A percentile compares a stretch with the other conserved stretches of the same genome.
These are phyloP conservation scores for Kodamaea neixiangensis DNA, from an alignment of 805 yeast genomes.

Conservation along the genomic window DNA sequence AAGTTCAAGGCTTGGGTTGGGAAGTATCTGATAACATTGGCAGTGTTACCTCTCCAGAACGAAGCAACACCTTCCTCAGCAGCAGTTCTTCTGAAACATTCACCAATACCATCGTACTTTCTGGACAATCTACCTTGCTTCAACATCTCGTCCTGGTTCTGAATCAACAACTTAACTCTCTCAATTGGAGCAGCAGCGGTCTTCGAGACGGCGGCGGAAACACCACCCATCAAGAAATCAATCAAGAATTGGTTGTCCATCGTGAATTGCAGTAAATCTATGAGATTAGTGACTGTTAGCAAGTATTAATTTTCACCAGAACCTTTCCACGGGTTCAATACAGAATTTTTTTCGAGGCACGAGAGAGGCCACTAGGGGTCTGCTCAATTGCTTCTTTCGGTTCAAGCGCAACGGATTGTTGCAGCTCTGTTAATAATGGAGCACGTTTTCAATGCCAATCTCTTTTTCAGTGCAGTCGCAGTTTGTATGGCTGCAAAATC, in stretches of 20 bases:
- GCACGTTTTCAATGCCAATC: too few species aligned
- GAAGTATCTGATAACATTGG: constrained; percentile 98
- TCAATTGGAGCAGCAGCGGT: constrained; percentile 98
- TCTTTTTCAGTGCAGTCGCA: too few species aligned
- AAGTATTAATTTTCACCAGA: constrained; percentile 2
- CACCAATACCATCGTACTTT: constrained; percentile 86
- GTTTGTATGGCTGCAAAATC: too few species aligned
- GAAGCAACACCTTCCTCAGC: constrained; percentile 89
- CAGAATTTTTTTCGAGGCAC: too few species aligned
- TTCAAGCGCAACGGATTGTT: too few species aligned
- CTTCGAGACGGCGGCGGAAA: constrained; percentile 97
- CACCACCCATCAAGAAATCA: constrained; percentile 94
- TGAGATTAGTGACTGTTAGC: background rate
- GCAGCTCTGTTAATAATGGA: too few species aligned
- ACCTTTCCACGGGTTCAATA: too few species aligned
- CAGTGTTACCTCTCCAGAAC: constrained; percentile 99
- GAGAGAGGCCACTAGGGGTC: too few species aligned
- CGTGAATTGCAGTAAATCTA: constrained; percentile 11
- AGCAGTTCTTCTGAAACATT: constrained; percentile 93
- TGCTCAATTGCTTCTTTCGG: too few species aligned
- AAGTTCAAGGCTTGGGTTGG: constrained; percentile 99
- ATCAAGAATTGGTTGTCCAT: constrained; percentile 35
- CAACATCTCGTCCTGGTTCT: constrained; percentile 97
- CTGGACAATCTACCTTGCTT: constrained; percentile 93
- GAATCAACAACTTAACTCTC: constrained; percentile 94